Conservation (phyloP, 305 asterid genomes). For the Plantago lanceolata region DNA sequence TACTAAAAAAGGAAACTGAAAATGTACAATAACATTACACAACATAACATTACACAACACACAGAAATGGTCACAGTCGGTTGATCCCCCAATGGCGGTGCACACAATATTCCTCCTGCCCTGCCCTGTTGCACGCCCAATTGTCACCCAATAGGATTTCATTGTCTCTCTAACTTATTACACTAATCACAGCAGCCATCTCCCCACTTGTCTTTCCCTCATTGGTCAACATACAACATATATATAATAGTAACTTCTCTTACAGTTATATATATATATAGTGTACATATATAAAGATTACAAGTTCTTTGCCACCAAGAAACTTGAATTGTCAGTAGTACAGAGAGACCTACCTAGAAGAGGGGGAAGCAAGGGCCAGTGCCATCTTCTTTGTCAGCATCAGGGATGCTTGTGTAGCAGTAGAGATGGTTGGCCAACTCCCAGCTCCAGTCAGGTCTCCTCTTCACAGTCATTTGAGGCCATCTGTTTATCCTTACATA, state of each 20-base stretch:
- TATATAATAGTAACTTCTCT: too few relatives aligned
- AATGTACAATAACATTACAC: too few relatives aligned
- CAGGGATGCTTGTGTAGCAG: slow-evolving; percentile 59
- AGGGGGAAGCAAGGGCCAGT: slow-evolving; percentile 50
- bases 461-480: slow-evolving; percentile 50
- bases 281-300: too few relatives aligned
- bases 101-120: not conserved
- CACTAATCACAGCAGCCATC: slow-evolving; percentile 3
- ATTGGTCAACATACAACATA: not conserved
- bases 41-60: too few relatives aligned
- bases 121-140: not conserved
- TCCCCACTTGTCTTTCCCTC: slow-evolving; percentile 4
- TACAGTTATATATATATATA: not conserved
- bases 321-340: not conserved
- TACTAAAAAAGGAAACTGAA: too few relatives aligned
- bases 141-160: not conserved
- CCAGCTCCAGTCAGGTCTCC: slow-evolving; percentile 83
- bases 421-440: slow-evolving; percentile 46
- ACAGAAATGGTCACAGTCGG: too few relatives aligned
- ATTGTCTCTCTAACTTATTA: not conserved
- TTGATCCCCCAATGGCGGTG: too few relatives aligned
- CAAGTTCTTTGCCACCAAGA: not conserved
- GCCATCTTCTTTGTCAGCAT: slow-evolving; percentile 47
- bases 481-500: slow-evolving; percentile 78
- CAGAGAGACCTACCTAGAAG: not conserved